Percentiles rank a stretch among this genome's conserved stretches.
Conservation (phyloP, 495 filamentous ascomycete species). For the Tuber umbilicatum region DNA sequence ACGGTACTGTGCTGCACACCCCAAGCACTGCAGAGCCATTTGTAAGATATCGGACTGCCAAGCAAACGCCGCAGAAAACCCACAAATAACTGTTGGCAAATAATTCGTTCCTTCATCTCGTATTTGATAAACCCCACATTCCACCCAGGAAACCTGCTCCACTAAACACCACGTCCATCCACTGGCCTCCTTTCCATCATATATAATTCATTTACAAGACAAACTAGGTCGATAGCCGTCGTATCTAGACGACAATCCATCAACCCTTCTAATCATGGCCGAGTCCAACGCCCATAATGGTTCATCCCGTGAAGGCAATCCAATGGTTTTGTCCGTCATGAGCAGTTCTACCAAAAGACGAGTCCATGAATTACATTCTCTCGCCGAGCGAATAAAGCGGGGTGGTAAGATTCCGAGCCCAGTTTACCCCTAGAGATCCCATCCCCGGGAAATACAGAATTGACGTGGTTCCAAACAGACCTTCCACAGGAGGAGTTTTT, state of each 20-base stretch:
- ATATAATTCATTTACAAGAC: not conserved
- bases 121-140: not conserved
- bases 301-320: conserved; percentile 20
- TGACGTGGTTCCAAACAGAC: conserved; percentile 22
- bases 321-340: conserved; percentile 33
- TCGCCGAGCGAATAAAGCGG: conserved; percentile 46
- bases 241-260: not conserved
- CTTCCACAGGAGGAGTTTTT: conserved; percentile 32
- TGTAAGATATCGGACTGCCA: not conserved
- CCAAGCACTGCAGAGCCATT: not conserved
- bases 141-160: not conserved
- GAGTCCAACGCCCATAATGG: conserved; percentile 15
- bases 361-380: conserved; percentile 45
- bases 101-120: not conserved
- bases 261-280: conserved; percentile 18
- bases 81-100: not conserved
- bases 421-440: not conserved
- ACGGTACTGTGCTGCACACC: no score
- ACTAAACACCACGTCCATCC: not conserved
- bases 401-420: conserved; percentile 42
- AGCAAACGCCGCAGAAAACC: not conserved
- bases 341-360: conserved; percentile 50
- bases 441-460: not conserved
- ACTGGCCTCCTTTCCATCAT: not conserved
- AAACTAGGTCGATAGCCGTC: not conserved